Percentiles rank a stretch among this genome's conserved stretches.
Conservation (phyloP, 179 eudicot species). For the Heliamphora pulchella region DNA sequence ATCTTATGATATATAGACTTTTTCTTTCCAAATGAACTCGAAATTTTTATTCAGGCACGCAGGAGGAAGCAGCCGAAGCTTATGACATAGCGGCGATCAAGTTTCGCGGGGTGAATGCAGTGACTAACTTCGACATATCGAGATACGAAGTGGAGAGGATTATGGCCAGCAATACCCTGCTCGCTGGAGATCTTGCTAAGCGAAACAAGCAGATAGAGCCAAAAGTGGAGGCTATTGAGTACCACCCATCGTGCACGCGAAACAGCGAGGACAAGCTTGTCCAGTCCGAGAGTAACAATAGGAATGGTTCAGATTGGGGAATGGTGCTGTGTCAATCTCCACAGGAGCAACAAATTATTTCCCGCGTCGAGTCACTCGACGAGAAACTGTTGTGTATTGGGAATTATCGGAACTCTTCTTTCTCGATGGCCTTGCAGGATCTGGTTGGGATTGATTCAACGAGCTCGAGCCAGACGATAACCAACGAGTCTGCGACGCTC, state of each 20-base stretch:
- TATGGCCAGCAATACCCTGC: slow-evolving; percentile 53
- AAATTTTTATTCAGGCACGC: slow-evolving; percentile 55
- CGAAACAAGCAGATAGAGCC: slow-evolving; percentile 29
- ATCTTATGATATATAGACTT: too few species aligned
- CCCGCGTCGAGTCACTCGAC: slow-evolving; percentile 3
- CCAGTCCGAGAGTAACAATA: slow-evolving; percentile 12
- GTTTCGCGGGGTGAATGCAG: slow-evolving; percentile 70
- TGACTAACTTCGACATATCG: slow-evolving; percentile 69
- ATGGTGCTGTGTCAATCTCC: too few species aligned
- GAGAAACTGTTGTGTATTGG: slow-evolving; percentile 1
- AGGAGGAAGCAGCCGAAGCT: slow-evolving; percentile 86
- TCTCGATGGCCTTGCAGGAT: slow-evolving; percentile 40
- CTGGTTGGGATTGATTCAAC: slow-evolving; percentile 31
- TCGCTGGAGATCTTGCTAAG: slow-evolving; percentile 54
- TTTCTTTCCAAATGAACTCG: too few species aligned
- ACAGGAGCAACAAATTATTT: too few species aligned
- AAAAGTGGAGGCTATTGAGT: slow-evolving; percentile 7
- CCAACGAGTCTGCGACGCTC: slow-evolving; percentile 24
- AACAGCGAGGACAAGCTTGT: slow-evolving; percentile 1
- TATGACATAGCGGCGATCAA: slow-evolving; percentile 82
- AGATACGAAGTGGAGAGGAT: slow-evolving; percentile 66
- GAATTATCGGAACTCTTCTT: slow-evolving; percentile 24
- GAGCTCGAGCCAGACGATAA: slow-evolving; percentile 11
- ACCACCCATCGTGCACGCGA: slow-evolving; percentile 13
- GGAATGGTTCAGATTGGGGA: slow-evolving; percentile 24